phyloP scores from a whole-genome alignment of 768 basidiomycete genomes.

The Obba rivulosa region DNA sequence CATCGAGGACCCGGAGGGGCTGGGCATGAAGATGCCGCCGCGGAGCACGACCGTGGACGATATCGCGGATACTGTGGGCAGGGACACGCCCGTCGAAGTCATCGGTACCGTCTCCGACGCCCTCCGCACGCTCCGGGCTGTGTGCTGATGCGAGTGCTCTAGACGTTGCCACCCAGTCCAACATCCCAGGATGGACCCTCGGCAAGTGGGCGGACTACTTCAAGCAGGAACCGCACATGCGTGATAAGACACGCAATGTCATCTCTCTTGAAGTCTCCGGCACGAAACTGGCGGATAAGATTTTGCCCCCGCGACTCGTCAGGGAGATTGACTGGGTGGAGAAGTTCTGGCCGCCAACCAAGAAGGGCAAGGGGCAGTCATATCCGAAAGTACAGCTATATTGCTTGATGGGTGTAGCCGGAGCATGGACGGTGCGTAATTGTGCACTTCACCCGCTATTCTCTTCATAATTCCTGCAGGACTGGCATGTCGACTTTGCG shows the following conservation, averaged over 20 bases:
- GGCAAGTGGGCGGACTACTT: slow-evolving; percentile 90
- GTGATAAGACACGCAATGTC: slow-evolving; percentile 90
- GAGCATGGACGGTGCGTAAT: slow-evolving; percentile 83
- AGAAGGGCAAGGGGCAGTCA: slow-evolving; percentile 59
- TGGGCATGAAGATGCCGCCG: slow-evolving; percentile 89
- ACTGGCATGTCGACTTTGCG: slow-evolving; percentile 98
- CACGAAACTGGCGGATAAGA: slow-evolving; percentile 69
- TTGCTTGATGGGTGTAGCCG: slow-evolving; percentile 92
- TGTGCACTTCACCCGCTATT: neutral
- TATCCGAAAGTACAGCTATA: slow-evolving; percentile 96
- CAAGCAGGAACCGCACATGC: slow-evolving; percentile 53
- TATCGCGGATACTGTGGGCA: slow-evolving; percentile 76
- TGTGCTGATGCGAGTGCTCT: neutral
- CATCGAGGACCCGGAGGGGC: slow-evolving; percentile 68
- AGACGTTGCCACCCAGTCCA: slow-evolving; percentile 90
- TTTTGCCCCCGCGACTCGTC: slow-evolving; percentile 79
- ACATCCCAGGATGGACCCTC: slow-evolving; percentile 82
- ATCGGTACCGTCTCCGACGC: slow-evolving; percentile 54
- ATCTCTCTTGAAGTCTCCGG: slow-evolving; percentile 94
- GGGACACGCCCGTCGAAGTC: slow-evolving; percentile 78
- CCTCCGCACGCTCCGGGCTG: neutral
- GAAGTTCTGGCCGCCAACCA: slow-evolving; percentile 83
- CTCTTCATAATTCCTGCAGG: slow-evolving; percentile 40
- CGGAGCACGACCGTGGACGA: slow-evolving; percentile 68
- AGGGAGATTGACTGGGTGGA: slow-evolving; percentile 97